Percentiles rank a stretch among this genome's conserved stretches.
phyloP scores from a whole-genome alignment of 805 yeast genomes.

The Lipomyces sp. region DNA sequence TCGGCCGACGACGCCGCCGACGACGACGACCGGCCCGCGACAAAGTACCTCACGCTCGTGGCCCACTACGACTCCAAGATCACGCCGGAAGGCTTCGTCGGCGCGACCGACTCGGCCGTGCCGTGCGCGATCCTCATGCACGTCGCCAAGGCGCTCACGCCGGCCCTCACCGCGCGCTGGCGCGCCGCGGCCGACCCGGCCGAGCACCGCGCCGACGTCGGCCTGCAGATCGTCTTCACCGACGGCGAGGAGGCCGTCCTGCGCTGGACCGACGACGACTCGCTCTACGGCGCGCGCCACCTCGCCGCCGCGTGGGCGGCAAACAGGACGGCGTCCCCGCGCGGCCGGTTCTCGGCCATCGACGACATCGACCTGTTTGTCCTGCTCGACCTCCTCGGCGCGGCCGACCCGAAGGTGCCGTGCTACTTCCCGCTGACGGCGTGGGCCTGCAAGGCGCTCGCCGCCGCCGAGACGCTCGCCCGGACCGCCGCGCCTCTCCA shows the following conservation, averaged over 20 bases:
- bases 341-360: constrained; percentile 30
- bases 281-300: constrained; percentile 55
- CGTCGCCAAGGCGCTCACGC: constrained; percentile 39
- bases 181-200: background rate
- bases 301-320: constrained; percentile 44
- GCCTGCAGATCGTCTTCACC: constrained; percentile 51
- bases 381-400: constrained; percentile 52
- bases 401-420: constrained; percentile 38
- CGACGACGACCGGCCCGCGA: background rate
- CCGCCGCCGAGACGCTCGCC: constrained; percentile 38
- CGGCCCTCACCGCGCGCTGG: constrained; percentile 32
- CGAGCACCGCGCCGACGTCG: constrained; percentile 29
- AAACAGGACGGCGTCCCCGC: constrained; percentile 24
- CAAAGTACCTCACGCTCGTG: constrained; percentile 36
- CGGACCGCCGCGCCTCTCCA: constrained; percentile 24
- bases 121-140: constrained; percentile 54
- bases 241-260: constrained; percentile 63
- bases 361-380: constrained; percentile 46
- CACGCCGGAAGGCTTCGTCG: constrained; percentile 53
- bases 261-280: constrained; percentile 51
- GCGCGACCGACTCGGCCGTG: constrained; percentile 59
- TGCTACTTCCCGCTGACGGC: constrained; percentile 48
- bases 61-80: constrained; percentile 57
- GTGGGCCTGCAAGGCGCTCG: constrained; percentile 40
- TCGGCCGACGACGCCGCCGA: constrained; percentile 8